phyloP scores from a whole-genome alignment of 768 basidiomycete genomes.

The Lentinula edodes region DNA sequence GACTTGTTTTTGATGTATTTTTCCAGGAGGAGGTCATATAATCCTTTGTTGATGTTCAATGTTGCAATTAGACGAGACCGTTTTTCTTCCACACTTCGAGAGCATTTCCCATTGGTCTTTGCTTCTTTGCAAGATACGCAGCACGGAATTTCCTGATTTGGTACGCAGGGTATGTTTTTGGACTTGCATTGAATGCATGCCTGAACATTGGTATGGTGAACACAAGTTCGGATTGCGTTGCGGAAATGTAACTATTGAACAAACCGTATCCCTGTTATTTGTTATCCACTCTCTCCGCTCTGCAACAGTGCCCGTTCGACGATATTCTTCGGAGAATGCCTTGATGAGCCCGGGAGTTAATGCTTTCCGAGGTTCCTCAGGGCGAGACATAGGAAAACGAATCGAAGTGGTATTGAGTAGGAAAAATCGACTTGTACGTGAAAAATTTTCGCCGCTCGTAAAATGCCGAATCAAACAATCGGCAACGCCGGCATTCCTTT shows the following conservation, averaged over 20 bases:
- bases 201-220: neutral
- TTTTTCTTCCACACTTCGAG: neutral
- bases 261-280: neutral
- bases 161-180: neutral
- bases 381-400: neutral
- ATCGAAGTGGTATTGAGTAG: too few relatives aligned
- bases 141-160: neutral
- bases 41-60: neutral
- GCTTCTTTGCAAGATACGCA: neutral
- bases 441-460: too few relatives aligned
- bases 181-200: neutral
- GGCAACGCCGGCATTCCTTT: neutral
- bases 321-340: neutral
- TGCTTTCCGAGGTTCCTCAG: neutral
- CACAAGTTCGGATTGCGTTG: neutral
- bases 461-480: neutral
- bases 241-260: neutral
- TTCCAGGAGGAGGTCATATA: neutral
- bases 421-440: too few relatives aligned
- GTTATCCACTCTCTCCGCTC: neutral
- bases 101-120: neutral
- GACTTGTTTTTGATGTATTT: neutral
- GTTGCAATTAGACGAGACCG: neutral
- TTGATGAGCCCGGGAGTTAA: neutral
- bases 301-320: neutral